These are phyloP conservation scores for Boletellus ananas DNA, from an alignment of 768 basidiomycete genomes.

Conservation along the genomic window DNA sequence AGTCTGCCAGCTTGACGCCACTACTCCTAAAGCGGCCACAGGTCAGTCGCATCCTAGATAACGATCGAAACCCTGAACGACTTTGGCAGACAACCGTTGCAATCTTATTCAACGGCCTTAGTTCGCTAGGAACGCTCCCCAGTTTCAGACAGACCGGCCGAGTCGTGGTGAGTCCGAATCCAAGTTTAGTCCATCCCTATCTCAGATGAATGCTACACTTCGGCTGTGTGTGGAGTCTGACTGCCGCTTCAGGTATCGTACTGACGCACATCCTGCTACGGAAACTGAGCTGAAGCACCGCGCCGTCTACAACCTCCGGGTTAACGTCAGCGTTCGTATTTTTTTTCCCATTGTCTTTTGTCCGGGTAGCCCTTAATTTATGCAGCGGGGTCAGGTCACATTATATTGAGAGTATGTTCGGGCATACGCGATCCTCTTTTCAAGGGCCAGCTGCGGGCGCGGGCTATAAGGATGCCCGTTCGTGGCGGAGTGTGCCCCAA, in stretches of 20 bases:
- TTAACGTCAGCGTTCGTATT: constrained; percentile 3
- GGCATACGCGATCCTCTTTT: constrained; percentile 2
- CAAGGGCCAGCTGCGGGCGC: constrained; percentile 10
- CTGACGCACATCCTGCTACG: neutral
- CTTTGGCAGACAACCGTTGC: neutral
- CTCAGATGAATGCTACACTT: neutral
- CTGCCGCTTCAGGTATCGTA: neutral
- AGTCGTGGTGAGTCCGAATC: neutral
- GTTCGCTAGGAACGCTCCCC: neutral
- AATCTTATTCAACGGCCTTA: neutral
- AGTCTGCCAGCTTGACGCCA: neutral
- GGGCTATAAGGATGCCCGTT: constrained; percentile 19
- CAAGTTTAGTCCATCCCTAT: neutral
- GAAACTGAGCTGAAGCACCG: neutral
- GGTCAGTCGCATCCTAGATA: constrained; percentile 8
- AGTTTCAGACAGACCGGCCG: too few species aligned
- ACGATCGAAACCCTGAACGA: neutral
- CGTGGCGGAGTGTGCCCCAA: constrained; percentile 6
- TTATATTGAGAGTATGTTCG: constrained; percentile 13
- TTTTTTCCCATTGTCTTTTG: neutral
- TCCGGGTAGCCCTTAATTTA: neutral
- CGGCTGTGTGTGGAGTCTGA: neutral
- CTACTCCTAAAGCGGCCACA: constrained; percentile 2
- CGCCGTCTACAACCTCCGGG: neutral
- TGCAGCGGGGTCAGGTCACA: neutral